A percentile compares a stretch with the other conserved stretches of the same genome.
Conservation (phyloP, 805 yeast species). For the Wickerhamiella domercqiae region DNA sequence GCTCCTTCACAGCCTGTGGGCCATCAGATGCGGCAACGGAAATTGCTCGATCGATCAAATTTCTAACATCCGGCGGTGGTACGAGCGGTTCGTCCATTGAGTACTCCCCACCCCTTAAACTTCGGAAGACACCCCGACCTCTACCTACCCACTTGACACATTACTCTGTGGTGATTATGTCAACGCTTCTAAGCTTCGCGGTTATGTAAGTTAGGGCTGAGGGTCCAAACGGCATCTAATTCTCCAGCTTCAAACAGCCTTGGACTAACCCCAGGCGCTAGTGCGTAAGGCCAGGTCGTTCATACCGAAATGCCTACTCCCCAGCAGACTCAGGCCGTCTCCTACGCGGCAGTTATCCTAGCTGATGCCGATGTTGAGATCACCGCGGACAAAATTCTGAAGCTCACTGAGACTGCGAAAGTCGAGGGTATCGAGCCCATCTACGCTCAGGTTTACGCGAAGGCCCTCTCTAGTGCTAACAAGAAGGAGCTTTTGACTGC, state of each 20-base stretch:
- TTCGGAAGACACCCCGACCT: too few relatives aligned
- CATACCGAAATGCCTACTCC: too few relatives aligned
- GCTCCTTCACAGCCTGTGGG: background rate
- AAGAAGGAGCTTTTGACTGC: constrained; percentile 63
- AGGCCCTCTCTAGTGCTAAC: constrained; percentile 75
- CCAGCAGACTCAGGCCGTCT: constrained; percentile 15
- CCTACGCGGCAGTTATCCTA: constrained; percentile 81
- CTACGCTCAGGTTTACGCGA: constrained; percentile 82
- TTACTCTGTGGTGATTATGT: too few relatives aligned
- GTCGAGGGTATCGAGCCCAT: constrained; percentile 38
- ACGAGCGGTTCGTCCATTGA: constrained; percentile 22
- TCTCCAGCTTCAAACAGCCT: too few relatives aligned
- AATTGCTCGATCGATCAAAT: constrained; percentile 47
- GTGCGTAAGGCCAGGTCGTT: too few relatives aligned
- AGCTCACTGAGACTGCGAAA: constrained; percentile 71
- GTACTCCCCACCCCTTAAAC: too few relatives aligned
- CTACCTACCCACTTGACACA: too few relatives aligned
- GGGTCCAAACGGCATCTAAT: too few relatives aligned
- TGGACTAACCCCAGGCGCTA: too few relatives aligned
- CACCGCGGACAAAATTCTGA: constrained; percentile 68
- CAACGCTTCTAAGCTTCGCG: too few relatives aligned
- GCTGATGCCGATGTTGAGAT: constrained; percentile 95
- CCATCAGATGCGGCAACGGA: constrained; percentile 1
- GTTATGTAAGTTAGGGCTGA: too few relatives aligned
- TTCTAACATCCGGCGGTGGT: constrained; percentile 38